A percentile compares a stretch with the other conserved stretches of the same genome.
Conservation (phyloP, 2,329 filamentous ascomycete genomes). For the Lachnellula arida region DNA sequence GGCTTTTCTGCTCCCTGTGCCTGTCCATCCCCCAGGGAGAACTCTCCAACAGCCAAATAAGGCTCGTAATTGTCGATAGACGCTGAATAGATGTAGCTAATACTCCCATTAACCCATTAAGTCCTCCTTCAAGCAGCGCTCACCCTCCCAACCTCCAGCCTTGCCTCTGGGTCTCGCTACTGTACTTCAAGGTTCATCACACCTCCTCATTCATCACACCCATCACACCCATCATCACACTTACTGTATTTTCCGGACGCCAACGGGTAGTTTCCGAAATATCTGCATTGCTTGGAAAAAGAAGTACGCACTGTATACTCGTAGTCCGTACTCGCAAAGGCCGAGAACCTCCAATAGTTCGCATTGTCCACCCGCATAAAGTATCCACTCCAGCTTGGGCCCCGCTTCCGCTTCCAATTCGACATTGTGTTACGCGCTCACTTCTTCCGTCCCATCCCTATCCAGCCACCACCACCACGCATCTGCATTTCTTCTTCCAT, state of each 20-base stretch:
- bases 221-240: background rate
- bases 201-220: background rate
- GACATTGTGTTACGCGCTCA: constrained; percentile 15
- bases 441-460: constrained; percentile 2
- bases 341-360: background rate
- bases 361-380: constrained; percentile 9
- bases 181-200: background rate
- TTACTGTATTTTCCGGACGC: background rate
- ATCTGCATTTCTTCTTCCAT: constrained; percentile 18
- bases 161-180: background rate
- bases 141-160: background rate
- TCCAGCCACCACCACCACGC: background rate
- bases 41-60: background rate
- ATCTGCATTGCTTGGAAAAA: background rate
- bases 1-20: background rate
- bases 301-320: background rate
- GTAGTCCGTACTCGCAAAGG: background rate
- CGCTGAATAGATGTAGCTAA: background rate
- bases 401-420: constrained; percentile 1
- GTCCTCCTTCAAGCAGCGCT: background rate
- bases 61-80: too few species aligned
- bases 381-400: constrained; percentile 7
- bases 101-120: background rate
- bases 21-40: background rate
- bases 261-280: background rate